Percentiles rank a stretch among this genome's conserved stretches.
Evolutionary conservation across 2,329 filamentous ascomycete species (phyloP).

Genomic region (Juglanconis sp.): DNA sequence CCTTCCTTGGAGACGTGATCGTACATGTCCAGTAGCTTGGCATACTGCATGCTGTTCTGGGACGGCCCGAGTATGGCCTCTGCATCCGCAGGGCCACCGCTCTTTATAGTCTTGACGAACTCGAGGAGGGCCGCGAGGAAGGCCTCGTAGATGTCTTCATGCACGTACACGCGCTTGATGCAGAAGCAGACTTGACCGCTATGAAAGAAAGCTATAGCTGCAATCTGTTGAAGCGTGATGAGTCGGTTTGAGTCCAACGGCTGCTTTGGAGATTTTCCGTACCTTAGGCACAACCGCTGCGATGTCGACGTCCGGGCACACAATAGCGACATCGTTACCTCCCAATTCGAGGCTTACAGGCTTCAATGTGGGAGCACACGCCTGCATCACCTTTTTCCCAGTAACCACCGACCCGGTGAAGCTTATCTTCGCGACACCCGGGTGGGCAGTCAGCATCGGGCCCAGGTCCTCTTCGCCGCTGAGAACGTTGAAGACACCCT

Average conservation of each 20-base stretch:
- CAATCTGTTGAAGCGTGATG: conserved; percentile 28
- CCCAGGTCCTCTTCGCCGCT: conserved; percentile 42
- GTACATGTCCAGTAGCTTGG: conserved; percentile 6
- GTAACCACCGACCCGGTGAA: conserved; percentile 39
- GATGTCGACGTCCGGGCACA: conserved; percentile 45
- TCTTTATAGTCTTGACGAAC: conserved; percentile 39
- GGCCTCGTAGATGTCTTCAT: conserved; percentile 47
- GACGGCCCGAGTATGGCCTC: conserved; percentile 49
- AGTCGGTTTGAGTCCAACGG: not conserved
- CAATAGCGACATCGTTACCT: conserved; percentile 47
- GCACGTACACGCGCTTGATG: conserved; percentile 53
- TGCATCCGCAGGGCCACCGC: not conserved
- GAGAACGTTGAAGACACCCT: conserved; percentile 41
- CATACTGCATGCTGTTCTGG: conserved; percentile 58
- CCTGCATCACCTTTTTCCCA: conserved; percentile 38
- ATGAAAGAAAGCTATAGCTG: conserved; percentile 53
- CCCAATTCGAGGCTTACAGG: conserved; percentile 41
- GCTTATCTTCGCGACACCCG: conserved; percentile 36
- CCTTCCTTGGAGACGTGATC: not conserved
- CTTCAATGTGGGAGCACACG: conserved; percentile 41
- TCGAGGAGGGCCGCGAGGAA: conserved; percentile 46
- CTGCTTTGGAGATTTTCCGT: not conserved
- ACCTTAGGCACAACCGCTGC: conserved; percentile 32
- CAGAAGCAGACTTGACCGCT: conserved; percentile 54
- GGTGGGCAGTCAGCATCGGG: conserved; percentile 28